phyloP scores from a whole-genome alignment of 345 rosid species.

The Boechera divaricarpa region DNA sequence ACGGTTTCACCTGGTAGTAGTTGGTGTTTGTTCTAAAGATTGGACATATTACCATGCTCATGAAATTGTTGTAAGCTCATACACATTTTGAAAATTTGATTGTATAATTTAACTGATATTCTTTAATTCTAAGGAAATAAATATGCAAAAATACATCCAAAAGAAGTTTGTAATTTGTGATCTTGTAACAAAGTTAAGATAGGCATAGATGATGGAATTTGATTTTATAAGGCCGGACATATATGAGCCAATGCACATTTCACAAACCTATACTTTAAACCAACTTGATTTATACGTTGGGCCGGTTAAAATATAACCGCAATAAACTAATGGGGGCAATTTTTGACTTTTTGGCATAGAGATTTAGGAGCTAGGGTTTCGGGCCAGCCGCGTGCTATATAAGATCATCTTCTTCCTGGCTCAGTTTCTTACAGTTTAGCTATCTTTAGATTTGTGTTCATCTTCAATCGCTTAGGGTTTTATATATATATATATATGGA shows the following conservation, averaged over 20 bases:
- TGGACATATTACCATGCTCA: constrained; percentile 19
- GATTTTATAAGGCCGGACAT: not conserved
- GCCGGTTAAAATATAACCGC: constrained; percentile 4
- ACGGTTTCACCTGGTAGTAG: constrained; percentile 63
- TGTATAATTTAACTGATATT: not conserved
- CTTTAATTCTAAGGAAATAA: not conserved
- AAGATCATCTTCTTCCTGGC: not conserved
- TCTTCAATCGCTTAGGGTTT: not conserved
- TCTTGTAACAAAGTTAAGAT: not conserved
- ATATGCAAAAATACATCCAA: constrained; percentile 1
- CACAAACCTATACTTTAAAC: not conserved
- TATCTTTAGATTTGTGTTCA: not conserved
- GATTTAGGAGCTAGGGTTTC: constrained; percentile 18
- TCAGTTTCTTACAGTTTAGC: not conserved
- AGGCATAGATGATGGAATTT: not conserved
- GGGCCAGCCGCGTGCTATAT: not conserved
- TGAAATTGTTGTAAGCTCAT: constrained; percentile 8
- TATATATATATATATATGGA: not conserved
- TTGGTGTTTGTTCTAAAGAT: constrained; percentile 55
- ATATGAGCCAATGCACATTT: not conserved
- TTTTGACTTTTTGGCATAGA: not conserved
- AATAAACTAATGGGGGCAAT: not conserved
- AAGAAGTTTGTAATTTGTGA: not conserved
- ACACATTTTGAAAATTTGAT: not conserved
- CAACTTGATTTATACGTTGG: not conserved